Percentiles rank a stretch among this genome's conserved stretches.
Conservation (phyloP, 2,329 filamentous ascomycete genomes). For the Metarhizium robertsii region DNA sequence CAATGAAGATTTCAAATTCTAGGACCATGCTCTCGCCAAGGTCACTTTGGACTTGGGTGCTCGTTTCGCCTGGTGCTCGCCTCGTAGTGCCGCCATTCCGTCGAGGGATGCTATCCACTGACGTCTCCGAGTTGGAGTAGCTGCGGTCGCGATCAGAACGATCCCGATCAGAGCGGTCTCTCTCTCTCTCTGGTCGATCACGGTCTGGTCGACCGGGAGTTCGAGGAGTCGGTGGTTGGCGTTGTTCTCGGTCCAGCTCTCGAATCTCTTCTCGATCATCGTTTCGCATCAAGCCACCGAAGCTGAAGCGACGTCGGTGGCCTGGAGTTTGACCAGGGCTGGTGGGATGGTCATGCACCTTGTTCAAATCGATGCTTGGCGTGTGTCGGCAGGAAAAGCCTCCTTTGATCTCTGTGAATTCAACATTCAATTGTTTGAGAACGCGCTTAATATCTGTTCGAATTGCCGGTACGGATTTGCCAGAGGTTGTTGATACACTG, state of each 20-base stretch:
- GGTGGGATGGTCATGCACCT: constrained; percentile 53
- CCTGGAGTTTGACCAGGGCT: constrained; percentile 47
- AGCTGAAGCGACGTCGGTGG: constrained; percentile 74
- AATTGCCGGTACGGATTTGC: constrained; percentile 78
- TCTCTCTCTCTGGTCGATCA: constrained; percentile 12
- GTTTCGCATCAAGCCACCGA: constrained; percentile 54
- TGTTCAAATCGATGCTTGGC: constrained; percentile 82
- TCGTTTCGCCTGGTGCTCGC: constrained; percentile 72
- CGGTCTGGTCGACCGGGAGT: constrained; percentile 31
- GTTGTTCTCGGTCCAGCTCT: constrained; percentile 39
- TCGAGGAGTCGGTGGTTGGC: constrained; percentile 30
- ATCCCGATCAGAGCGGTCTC: constrained; percentile 28
- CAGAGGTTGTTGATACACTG: constrained; percentile 93
- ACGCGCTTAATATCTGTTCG: constrained; percentile 86
- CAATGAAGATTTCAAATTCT: constrained; percentile 92
- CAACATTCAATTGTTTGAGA: constrained; percentile 77
- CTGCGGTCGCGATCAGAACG: constrained; percentile 47
- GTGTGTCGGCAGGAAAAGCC: constrained; percentile 84
- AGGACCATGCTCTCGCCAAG: constrained; percentile 76
- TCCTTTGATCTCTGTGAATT: constrained; percentile 84
- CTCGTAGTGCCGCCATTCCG: constrained; percentile 39
- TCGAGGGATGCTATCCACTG: constrained; percentile 61
- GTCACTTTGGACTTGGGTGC: constrained; percentile 84
- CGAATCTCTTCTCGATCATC: constrained; percentile 61
- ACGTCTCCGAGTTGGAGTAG: constrained; percentile 80